A percentile compares a stretch with the other conserved stretches of the same genome.
These are phyloP conservation scores for Plasmodium vivax DNA, from an alignment of 169 alveolate genomes.

Conservation along the genomic window DNA sequence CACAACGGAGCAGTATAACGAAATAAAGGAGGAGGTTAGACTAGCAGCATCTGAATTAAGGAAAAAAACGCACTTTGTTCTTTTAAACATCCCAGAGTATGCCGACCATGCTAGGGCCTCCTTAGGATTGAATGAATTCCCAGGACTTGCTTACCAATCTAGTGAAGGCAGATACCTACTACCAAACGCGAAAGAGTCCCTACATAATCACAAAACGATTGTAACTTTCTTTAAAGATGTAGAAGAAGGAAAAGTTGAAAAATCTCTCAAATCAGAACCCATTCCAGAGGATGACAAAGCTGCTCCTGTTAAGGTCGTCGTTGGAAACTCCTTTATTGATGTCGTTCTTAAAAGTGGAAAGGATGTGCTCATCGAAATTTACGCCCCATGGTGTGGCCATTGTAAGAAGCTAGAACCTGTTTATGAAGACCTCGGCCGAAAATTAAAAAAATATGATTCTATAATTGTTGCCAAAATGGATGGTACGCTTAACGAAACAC, in stretches of 20 bases:
- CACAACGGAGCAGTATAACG: constrained; percentile 79
- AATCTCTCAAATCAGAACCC: constrained; percentile 82
- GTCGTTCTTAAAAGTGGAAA: constrained; percentile 76
- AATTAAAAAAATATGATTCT: constrained; percentile 76
- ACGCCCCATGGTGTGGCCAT: constrained; percentile 87
- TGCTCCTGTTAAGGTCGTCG: constrained; percentile 80
- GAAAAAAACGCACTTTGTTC: constrained; percentile 63
- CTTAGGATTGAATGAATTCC: constrained; percentile 72
- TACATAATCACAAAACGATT: constrained; percentile 72
- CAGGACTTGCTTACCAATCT: constrained; percentile 85
- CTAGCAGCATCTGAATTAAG: constrained; percentile 69
- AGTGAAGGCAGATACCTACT: constrained; percentile 80
- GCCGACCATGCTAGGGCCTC: constrained; percentile 71
- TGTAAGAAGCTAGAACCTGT: constrained; percentile 85
- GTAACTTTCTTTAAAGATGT: constrained; percentile 82
- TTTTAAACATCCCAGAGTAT: constrained; percentile 61
- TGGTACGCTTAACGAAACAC: constrained; percentile 85
- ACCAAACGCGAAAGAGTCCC: constrained; percentile 54
- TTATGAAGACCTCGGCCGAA: constrained; percentile 80
- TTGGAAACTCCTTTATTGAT: constrained; percentile 81
- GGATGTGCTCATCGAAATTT: constrained; percentile 81
- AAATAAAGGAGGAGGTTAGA: constrained; percentile 73
- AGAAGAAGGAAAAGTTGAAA: constrained; percentile 79
- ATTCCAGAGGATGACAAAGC: constrained; percentile 81
- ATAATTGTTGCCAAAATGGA: constrained; percentile 82